Evolutionary conservation across 2,329 filamentous ascomycete genomes (phyloP), one percentile per base, ranked within the genome.

Genomic region (Penicillium hordei): DNA sequence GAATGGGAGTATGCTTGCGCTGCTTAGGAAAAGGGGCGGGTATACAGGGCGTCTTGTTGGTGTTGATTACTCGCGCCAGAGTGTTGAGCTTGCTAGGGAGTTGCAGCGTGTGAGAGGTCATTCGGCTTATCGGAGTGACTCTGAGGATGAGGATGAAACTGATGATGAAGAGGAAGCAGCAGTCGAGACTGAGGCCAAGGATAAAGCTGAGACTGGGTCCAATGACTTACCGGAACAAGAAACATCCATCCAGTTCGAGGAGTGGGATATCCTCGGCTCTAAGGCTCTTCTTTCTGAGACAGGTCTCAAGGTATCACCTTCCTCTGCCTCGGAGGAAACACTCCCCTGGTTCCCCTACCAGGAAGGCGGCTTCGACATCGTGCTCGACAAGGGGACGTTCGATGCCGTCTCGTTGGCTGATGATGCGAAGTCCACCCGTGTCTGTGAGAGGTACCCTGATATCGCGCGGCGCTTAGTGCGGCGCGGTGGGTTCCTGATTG

Each of bases 311-410:
- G 48, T 65, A 29, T 19, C 31, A 5, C 2, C 46, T 29, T 4
- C 31, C n/a, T 13, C 45, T 7, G 1, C 44, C 5, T 5, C 12
- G 0, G 52, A 50, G 13, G 49, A 59, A 3, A 59, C 53, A 3
- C 48, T 75, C 17, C 58, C 68, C 17, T 79, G 77, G 73, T 79
- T 74, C 67, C 79, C 65, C 0, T 69, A 70, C 42, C 67, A 74
- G 33, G 66, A 66, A 0, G 72, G 74, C 0, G 89, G 89, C 0
- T 97, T 93, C 78, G 92, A 97, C 75, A 86, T 97, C 0, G 88
- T 97, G 0, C 83, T 97, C n/a, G 94, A 99, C 76, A 99, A 99
- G 78, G 94, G 94, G 44, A 99, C 94, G 0, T 99, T 97, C 73
- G 94, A 99, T 79, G 94, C 94, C 12, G 89, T 99, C 34, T 92